These are phyloP conservation scores for Murraya koenigii DNA, from an alignment of 345 rosid genomes.

Conservation along the genomic window DNA sequence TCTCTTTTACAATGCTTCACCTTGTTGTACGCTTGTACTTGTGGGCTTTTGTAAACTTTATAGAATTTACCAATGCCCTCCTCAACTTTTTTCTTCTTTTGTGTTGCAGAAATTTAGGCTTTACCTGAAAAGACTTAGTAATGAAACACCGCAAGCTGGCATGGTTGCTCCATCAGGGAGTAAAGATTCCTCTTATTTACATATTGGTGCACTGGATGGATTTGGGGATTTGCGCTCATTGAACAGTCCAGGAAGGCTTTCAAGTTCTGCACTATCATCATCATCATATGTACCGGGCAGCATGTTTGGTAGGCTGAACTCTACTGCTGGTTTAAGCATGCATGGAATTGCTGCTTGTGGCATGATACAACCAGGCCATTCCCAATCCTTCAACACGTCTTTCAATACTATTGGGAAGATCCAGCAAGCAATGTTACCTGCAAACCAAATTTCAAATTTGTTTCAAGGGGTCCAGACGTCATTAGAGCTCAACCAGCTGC, in stretches of 20 bases:
- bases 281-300: constrained; percentile 50
- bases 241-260: constrained; percentile 49
- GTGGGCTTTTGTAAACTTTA: neutral
- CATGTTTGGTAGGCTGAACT: constrained; percentile 54
- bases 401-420: constrained; percentile 44
- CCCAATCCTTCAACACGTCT: constrained; percentile 42
- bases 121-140: constrained; percentile 64
- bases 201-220: constrained; percentile 51
- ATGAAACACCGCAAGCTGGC: constrained; percentile 42
- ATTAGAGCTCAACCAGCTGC: constrained; percentile 45
- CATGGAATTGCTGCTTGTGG: constrained; percentile 56
- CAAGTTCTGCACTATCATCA: constrained; percentile 50
- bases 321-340: constrained; percentile 45
- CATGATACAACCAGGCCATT: constrained; percentile 41
- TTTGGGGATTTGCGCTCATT: constrained; percentile 49
- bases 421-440: constrained; percentile 36
- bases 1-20: neutral
- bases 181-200: constrained; percentile 54
- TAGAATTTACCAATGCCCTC: neutral
- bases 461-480: constrained; percentile 46
- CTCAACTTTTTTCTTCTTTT: constrained; percentile 1
- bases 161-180: constrained; percentile 53
- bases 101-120: constrained; percentile 78
- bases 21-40: neutral
- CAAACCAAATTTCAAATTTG: constrained; percentile 36